Percentiles rank a stretch among this genome's conserved stretches.
These are phyloP conservation scores for Diplocarpon rosae DNA, from an alignment of 2,329 filamentous ascomycete species.

Conservation along the genomic window DNA sequence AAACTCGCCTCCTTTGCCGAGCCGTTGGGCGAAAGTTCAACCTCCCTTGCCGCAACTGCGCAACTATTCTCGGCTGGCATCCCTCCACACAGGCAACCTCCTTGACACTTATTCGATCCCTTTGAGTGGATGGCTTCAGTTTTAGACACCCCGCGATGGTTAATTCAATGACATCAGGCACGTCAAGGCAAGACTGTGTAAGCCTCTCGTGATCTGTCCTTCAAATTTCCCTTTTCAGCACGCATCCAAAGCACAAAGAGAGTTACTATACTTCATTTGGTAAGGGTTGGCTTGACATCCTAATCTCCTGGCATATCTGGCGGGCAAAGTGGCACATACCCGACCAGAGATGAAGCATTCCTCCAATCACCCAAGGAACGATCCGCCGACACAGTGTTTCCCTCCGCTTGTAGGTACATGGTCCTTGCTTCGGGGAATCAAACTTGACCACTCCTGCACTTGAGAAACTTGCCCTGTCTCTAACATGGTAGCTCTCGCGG, in stretches of 20 bases:
- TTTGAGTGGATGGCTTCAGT: conserved; percentile 1
- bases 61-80: conserved; percentile 2
- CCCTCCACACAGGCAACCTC: conserved; percentile 5
- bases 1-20: conserved; percentile 4
- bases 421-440: conserved; percentile 19
- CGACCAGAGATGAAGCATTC: conserved; percentile 24
- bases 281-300: not conserved
- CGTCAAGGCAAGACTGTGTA: conserved; percentile 3
- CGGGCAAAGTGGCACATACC: conserved; percentile 18
- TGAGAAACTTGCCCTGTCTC: conserved; percentile 14
- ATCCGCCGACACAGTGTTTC: conserved; percentile 7
- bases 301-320: conserved; percentile 2
- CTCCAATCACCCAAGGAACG: conserved; percentile 14
- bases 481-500: conserved; percentile 10
- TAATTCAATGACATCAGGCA: conserved; percentile 4
- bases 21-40: not conserved
- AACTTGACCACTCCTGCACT: conserved; percentile 15
- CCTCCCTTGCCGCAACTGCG: conserved; percentile 3
- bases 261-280: conserved; percentile 1
- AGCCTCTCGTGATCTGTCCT: conserved; percentile 2
- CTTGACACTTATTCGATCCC: not conserved
- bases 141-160: conserved; percentile 1
- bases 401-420: conserved; percentile 8
- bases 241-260: not conserved
- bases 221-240: not conserved